phyloP scores from a whole-genome alignment of 345 rosid genomes.

The Pugionium dolabratum region DNA sequence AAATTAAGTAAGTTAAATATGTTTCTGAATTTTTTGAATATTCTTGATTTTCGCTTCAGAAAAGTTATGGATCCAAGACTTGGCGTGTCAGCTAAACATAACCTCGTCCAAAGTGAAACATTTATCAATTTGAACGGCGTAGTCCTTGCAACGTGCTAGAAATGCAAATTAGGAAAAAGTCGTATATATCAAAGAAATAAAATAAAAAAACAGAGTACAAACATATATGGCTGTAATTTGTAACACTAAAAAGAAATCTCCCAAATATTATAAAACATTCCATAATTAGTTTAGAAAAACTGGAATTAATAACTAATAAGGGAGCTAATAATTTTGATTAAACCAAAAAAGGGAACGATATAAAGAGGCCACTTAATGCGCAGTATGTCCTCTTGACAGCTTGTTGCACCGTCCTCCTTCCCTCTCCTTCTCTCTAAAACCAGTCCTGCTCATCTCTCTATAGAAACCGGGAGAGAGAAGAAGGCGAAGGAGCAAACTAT shows the following conservation, averaged over 20 bases:
- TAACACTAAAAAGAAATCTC: not conserved
- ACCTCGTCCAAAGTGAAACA: not conserved
- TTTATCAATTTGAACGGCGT: not conserved
- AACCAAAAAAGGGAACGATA: not conserved
- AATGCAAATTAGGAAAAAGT: not conserved
- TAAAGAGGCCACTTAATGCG: slow-evolving; percentile 49
- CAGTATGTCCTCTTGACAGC: slow-evolving; percentile 51
- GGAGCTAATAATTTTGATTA: not conserved
- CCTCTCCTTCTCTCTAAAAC: slow-evolving; percentile 16
- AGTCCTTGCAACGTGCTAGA: not conserved
- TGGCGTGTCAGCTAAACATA: not conserved
- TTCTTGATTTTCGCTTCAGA: not conserved
- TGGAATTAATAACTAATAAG: not conserved
- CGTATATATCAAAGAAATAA: not conserved
- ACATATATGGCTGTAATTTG: not conserved
- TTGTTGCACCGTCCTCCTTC: slow-evolving; percentile 30
- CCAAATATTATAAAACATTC: not conserved
- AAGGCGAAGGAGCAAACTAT: not conserved
- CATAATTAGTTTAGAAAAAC: not conserved
- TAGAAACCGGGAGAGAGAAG: slow-evolving; percentile 7
- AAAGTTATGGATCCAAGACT: not conserved
- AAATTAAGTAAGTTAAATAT: not conserved
- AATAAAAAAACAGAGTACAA: not conserved
- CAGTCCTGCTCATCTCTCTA: slow-evolving; percentile 11
- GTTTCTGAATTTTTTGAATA: too few species aligned